A percentile compares a stretch with the other conserved stretches of the same genome.
phyloP scores from a whole-genome alignment of 1,284 basidiomycete species.

The Boletus sp. region DNA sequence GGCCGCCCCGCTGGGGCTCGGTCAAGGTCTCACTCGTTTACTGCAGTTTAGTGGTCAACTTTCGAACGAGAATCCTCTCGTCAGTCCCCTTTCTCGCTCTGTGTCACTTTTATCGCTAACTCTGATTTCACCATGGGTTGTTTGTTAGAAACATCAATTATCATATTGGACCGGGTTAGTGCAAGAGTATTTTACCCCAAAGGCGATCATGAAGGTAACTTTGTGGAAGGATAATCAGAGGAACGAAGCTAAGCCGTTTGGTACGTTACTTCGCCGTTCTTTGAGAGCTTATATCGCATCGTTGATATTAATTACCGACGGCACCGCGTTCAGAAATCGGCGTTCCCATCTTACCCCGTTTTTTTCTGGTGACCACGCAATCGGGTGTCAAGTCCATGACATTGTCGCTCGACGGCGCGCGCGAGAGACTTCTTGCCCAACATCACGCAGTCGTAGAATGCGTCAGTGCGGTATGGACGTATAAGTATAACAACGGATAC shows the following conservation, averaged over 20 bases:
- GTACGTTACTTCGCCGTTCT: constrained; percentile 39
- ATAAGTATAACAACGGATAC: constrained; percentile 70
- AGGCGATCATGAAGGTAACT: constrained; percentile 67
- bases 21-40: constrained; percentile 57
- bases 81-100: constrained; percentile 29
- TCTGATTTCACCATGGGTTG: constrained; percentile 1
- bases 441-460: constrained; percentile 64
- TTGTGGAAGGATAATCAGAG: constrained; percentile 76
- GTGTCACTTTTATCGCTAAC: constrained; percentile 2
- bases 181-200: constrained; percentile 60
- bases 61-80: constrained; percentile 46
- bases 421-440: constrained; percentile 50
- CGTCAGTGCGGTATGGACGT: constrained; percentile 68
- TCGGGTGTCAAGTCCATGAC: constrained; percentile 78
- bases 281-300: constrained; percentile 1
- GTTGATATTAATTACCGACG: constrained; percentile 15
- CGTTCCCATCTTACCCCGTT: constrained; percentile 71
- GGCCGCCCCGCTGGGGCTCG: constrained; percentile 41
- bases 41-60: constrained; percentile 64
- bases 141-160: constrained; percentile 51
- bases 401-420: constrained; percentile 64
- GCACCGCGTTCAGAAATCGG: constrained; percentile 55
- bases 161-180: constrained; percentile 62
- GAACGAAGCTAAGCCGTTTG: constrained; percentile 74
- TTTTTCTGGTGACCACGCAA: constrained; percentile 75